A percentile compares a stretch with the other conserved stretches of the same genome.
phyloP scores from a whole-genome alignment of 331 rosid genomes.

The Erythrophleum ivorense region DNA sequence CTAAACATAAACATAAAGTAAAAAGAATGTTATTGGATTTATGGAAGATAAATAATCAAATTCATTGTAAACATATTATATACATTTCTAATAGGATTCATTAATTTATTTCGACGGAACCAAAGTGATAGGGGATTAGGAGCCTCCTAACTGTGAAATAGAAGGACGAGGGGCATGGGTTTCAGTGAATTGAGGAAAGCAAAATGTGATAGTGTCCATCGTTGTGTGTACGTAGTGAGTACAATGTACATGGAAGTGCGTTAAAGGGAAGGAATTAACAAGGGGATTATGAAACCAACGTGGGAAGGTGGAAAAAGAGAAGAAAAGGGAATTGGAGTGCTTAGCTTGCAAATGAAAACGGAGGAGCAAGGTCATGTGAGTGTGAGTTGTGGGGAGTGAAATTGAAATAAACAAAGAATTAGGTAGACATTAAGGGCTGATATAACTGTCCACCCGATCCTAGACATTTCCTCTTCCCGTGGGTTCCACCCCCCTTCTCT shows the following conservation, averaged over 20 bases:
- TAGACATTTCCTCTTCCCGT: constrained; percentile 65
- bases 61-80: too few species aligned
- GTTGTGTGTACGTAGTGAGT: constrained; percentile 51
- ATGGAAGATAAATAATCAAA: too few species aligned
- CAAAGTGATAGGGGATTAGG: too few species aligned
- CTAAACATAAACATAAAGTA: too few species aligned
- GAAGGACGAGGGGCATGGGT: constrained; percentile 43
- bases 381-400: constrained; percentile 48
- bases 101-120: too few species aligned
- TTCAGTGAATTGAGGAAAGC: constrained; percentile 54
- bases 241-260: constrained; percentile 50
- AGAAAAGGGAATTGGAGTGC: too few species aligned
- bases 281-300: constrained; percentile 32
- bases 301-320: constrained; percentile 14
- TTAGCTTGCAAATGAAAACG: neutral
- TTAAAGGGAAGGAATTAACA: constrained; percentile 41
- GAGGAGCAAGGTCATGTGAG: constrained; percentile 59
- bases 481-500: constrained; percentile 55
- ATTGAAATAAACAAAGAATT: constrained; percentile 24
- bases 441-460: constrained; percentile 74
- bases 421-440: constrained; percentile 55
- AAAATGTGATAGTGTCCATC: constrained; percentile 34
- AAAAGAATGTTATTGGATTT: neutral
- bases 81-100: too few species aligned
- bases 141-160: too few species aligned